Evolutionary conservation across 768 basidiomycete genomes (phyloP).

Genomic region (Kwoniella shandongensis): DNA sequence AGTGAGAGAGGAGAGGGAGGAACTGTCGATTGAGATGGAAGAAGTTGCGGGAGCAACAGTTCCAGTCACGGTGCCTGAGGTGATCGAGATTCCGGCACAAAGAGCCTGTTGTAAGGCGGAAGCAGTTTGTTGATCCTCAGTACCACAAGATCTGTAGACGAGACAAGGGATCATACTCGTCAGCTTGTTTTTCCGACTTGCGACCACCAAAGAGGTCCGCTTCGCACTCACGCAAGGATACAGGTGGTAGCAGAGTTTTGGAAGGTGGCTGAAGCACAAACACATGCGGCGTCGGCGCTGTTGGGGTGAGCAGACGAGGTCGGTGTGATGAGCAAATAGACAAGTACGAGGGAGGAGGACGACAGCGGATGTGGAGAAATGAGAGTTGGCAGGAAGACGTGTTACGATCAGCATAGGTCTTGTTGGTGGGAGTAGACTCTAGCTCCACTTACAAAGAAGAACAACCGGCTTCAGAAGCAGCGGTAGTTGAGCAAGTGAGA

Average conservation of each 20-base stretch:
- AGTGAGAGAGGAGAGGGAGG: constrained; percentile 13
- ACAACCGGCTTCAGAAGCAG: constrained; percentile 43
- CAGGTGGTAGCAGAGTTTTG: constrained; percentile 37
- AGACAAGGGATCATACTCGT: too few species aligned
- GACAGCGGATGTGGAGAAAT: too few species aligned
- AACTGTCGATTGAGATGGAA: constrained; percentile 21
- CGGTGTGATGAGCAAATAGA: neutral
- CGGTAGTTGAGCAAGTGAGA: constrained; percentile 38
- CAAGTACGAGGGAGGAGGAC: neutral
- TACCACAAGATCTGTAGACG: constrained; percentile 41
- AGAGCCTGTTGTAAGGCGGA: constrained; percentile 38
- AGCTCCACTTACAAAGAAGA: constrained; percentile 34
- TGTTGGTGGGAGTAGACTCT: too few species aligned
- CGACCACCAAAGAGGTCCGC: too few species aligned
- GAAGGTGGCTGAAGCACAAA: constrained; percentile 44
- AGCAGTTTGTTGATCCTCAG: constrained; percentile 40
- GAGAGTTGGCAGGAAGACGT: neutral
- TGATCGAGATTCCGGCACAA: constrained; percentile 27
- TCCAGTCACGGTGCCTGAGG: constrained; percentile 35
- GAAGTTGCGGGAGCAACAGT: constrained; percentile 26
- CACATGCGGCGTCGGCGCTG: constrained; percentile 43
- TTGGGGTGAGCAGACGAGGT: neutral
- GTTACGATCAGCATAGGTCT: too few species aligned
- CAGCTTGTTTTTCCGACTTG: neutral
- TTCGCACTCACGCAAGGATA: constrained; percentile 34